Conservation (phyloP, 306 rosid genomes). For the Glycine latifolia region DNA sequence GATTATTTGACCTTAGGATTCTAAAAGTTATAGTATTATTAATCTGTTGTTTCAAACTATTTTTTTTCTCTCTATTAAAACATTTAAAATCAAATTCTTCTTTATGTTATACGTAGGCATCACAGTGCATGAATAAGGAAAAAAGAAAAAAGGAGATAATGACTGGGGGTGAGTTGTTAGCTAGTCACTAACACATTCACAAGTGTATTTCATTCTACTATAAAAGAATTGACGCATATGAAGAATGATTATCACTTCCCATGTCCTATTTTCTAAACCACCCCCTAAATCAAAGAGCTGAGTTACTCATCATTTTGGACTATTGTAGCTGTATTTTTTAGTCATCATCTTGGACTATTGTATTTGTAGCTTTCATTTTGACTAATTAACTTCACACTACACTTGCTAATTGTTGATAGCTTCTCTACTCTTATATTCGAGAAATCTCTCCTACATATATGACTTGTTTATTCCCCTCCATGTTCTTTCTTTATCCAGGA, state of each 20-base stretch:
- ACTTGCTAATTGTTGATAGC: not conserved
- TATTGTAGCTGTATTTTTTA: constrained; percentile 9
- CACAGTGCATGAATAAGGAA: not conserved
- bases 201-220: constrained; percentile 14
- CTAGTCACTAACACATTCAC: constrained; percentile 17
- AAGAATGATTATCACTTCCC: constrained; percentile 2
- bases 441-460: not conserved
- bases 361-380: not conserved
- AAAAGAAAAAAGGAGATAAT: not conserved
- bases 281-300: constrained; percentile 2
- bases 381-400: constrained; percentile 24
- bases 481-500: too few species aligned
- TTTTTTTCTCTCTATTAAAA: not conserved
- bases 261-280: not conserved
- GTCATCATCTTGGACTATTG: constrained; percentile 31
- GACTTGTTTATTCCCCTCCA: not conserved
- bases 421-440: too few species aligned
- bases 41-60: not conserved
- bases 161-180: constrained; percentile 27
- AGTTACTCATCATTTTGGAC: constrained; percentile 32
- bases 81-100: constrained; percentile 7
- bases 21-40: not conserved
- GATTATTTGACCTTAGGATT: not conserved
- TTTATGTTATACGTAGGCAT: not conserved
- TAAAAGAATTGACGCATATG: constrained; percentile 21